These are phyloP conservation scores for Naegleria gruberi DNA, from an alignment of 208 protist species.

Conservation along the genomic window DNA sequence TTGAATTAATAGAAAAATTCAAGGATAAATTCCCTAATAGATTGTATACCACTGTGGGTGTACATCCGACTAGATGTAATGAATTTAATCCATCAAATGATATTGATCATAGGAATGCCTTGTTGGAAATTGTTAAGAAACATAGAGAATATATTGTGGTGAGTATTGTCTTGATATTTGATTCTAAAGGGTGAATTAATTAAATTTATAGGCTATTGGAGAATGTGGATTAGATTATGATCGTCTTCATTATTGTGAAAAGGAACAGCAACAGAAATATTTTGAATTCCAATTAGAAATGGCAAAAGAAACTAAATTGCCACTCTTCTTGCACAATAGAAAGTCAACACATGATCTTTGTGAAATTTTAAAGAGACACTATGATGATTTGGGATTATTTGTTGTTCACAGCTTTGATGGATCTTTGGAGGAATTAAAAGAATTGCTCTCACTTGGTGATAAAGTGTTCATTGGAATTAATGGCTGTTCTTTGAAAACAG, in stretches of 20 bases:
- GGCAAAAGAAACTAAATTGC: slow-evolving; percentile 60
- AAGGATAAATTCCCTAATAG: not conserved
- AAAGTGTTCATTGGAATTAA: slow-evolving; percentile 76
- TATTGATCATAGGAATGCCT: slow-evolving; percentile 21
- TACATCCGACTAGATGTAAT: slow-evolving; percentile 68
- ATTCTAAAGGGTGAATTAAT: not conserved
- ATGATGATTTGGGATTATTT: slow-evolving; percentile 48
- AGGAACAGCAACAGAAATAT: slow-evolving; percentile 69
- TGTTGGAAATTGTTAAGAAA: slow-evolving; percentile 21
- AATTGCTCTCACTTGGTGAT: slow-evolving; percentile 55
- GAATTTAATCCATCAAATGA: slow-evolving; percentile 47
- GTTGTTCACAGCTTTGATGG: slow-evolving; percentile 91
- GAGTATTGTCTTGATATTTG: not conserved
- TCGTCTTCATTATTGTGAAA: slow-evolving; percentile 72
- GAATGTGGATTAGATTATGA: slow-evolving; percentile 86
- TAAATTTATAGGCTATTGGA: slow-evolving; percentile 41
- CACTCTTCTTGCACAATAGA: slow-evolving; percentile 83
- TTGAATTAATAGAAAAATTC: slow-evolving; percentile 49
- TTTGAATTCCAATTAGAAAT: slow-evolving; percentile 68
- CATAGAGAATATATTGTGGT: slow-evolving; percentile 32
- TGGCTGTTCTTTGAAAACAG: slow-evolving; percentile 82
- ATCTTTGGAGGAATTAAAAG: slow-evolving; percentile 56
- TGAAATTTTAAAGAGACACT: slow-evolving; percentile 47
- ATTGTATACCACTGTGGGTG: slow-evolving; percentile 61
- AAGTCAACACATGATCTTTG: slow-evolving; percentile 74